Conservation (phyloP, 2,329 filamentous ascomycete species). For the Colletotrichum spinosum region DNA sequence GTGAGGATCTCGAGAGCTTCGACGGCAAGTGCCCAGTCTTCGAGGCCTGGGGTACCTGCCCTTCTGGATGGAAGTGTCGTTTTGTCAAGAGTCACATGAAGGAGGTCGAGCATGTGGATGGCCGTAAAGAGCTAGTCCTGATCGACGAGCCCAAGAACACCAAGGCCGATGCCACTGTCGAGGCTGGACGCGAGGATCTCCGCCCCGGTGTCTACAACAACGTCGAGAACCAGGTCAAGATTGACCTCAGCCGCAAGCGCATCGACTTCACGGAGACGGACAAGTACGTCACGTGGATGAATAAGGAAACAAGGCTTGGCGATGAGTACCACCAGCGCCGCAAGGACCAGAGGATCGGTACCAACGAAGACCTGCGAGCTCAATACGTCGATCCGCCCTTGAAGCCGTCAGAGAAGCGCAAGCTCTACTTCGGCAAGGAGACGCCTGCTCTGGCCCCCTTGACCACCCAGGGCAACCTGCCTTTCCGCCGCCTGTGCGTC, state of each 20-base stretch:
- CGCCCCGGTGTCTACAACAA: conserved; percentile 80
- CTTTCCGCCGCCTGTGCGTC: conserved; percentile 90
- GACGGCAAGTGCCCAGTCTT: conserved; percentile 85
- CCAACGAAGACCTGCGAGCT: conserved; percentile 79
- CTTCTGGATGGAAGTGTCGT: conserved; percentile 92
- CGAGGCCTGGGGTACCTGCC: conserved; percentile 79
- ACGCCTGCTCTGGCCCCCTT: conserved; percentile 94
- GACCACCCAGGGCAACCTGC: conserved; percentile 96
- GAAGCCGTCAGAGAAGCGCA: conserved; percentile 91
- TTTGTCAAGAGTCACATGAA: conserved; percentile 89
- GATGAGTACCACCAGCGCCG: conserved; percentile 55
- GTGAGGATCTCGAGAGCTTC: conserved; percentile 82
- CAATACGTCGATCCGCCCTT: conserved; percentile 88
- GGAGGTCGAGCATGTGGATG: conserved; percentile 82
- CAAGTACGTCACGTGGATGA: conserved; percentile 81
- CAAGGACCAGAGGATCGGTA: conserved; percentile 54
- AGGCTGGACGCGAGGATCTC: conserved; percentile 57
- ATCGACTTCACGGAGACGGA: conserved; percentile 79
- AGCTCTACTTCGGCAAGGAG: conserved; percentile 92
- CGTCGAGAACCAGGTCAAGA: conserved; percentile 76
- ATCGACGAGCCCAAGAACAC: conserved; percentile 58
- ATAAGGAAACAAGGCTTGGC: conserved; percentile 64
- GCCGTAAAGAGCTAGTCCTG: conserved; percentile 83
- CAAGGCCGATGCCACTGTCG: conserved; percentile 48
- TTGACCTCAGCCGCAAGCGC: conserved; percentile 79